Conservation (phyloP, 2,329 filamentous ascomycete species). For the Paraconiothyrium brasiliense region DNA sequence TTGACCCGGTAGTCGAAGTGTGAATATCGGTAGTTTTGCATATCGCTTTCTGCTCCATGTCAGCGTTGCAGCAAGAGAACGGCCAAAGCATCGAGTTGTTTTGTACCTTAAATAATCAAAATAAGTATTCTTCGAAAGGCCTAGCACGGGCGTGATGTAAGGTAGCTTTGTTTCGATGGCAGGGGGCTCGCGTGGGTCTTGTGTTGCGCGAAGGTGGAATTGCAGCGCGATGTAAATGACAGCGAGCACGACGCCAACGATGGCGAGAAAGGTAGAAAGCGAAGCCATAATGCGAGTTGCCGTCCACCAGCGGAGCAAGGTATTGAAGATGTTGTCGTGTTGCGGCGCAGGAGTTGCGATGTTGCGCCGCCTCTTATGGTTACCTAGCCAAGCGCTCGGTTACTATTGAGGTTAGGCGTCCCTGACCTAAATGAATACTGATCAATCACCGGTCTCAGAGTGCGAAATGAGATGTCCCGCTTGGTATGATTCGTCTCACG, state of each 20-base stretch:
- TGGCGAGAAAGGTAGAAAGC: not conserved
- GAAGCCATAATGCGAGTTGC: not conserved
- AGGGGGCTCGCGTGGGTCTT: slow-evolving; percentile 24
- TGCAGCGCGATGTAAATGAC: slow-evolving; percentile 15
- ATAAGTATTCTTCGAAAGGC: slow-evolving; percentile 17
- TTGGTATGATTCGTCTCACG: not conserved
- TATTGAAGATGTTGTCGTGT: not conserved
- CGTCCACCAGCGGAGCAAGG: not conserved
- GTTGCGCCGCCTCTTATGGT: not conserved
- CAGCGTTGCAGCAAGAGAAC: slow-evolving; percentile 1
- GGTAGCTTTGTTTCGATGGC: slow-evolving; percentile 16
- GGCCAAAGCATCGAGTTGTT: not conserved
- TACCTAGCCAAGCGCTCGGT: not conserved
- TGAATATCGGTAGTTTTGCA: slow-evolving; percentile 48
- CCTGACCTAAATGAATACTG: not conserved
- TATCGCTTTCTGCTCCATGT: slow-evolving; percentile 3
- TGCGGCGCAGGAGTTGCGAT: not conserved
- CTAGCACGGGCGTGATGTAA: slow-evolving; percentile 16
- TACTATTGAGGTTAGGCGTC: not conserved
- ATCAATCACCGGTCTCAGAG: not conserved
- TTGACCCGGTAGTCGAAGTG: slow-evolving; percentile 47
- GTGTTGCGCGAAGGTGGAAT: slow-evolving; percentile 12
- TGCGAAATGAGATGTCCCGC: not conserved
- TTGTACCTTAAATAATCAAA: slow-evolving; percentile 9
- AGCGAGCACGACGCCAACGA: not conserved